Evolutionary conservation across 2,329 filamentous ascomycete species (phyloP), one percentile per base, ranked within the genome.

Genomic region (Penicillium sp.): DNA sequence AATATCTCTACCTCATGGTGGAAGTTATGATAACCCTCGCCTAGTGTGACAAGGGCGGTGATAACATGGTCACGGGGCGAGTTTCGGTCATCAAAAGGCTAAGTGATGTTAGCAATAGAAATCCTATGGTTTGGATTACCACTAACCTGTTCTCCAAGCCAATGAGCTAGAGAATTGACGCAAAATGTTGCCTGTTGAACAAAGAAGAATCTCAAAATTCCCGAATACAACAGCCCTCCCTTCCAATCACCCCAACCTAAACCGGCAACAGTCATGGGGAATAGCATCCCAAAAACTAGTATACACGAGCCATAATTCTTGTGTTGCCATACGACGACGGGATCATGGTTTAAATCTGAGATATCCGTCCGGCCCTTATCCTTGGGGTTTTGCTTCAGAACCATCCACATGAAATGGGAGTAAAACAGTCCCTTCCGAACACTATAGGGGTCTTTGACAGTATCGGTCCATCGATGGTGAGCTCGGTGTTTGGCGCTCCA

Each of bases 21-120:
- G 82, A 95, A 95, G 82, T 95, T 95, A 83, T 95, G 90, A 79
- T 95, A 95, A 23, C 90, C 90, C 76, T 92, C 90, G 37, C 90
- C 90, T 17, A 95, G 86, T 36, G 90, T 95, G 62, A 91, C 86
- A 17, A 95, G 77, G 37, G 90, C 90, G 34, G 90, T 95, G 75
- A 95, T 84, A 69, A 93, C 83, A 75, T 95, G 90, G 67, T 95
- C 90, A 71, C 91, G 87, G 58, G 90, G 91, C 54, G 88, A 91
- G 84, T 95, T 93, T 75, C 90, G 88, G 82, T 95, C 91, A 65
- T 95, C 90, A 71, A 95, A 95, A 54, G 91, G 91, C 78, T 42
- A 29, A 10, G 23, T 12, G 12, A 20, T 29, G 15, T 42, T 20
- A 42, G 26, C 17, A n/a, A 15, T n/a, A 24, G 10, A 41, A 17